phyloP scores from a whole-genome alignment of 768 basidiomycete genomes.

The Rhodocollybia butyracea region DNA sequence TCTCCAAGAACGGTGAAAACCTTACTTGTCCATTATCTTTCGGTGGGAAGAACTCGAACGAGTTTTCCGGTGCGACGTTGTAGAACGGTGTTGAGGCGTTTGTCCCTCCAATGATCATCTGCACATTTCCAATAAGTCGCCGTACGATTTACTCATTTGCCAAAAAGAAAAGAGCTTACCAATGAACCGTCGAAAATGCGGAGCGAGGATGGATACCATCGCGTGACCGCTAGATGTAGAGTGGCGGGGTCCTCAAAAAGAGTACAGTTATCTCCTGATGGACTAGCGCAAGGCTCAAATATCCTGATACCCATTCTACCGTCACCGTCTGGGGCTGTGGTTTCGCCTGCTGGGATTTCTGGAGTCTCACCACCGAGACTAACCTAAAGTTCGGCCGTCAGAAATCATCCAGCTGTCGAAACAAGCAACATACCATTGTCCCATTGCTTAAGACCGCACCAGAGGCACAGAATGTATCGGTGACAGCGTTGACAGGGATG shows the following conservation, averaged over 20 bases:
- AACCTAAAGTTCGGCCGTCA: too few relatives aligned
- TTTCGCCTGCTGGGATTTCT: conserved; percentile 29
- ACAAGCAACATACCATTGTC: conserved; percentile 13
- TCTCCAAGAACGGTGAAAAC: conserved; percentile 31
- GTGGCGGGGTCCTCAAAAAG: conserved; percentile 40
- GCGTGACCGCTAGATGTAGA: conserved; percentile 47
- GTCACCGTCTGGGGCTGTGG: conserved; percentile 27
- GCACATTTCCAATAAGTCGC: conserved; percentile 23
- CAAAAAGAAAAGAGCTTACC: conserved; percentile 44
- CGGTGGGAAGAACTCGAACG: conserved; percentile 29
- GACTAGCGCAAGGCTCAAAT: conserved; percentile 21
- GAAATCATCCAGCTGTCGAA: too few relatives aligned
- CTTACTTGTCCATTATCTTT: conserved; percentile 26
- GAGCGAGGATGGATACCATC: conserved; percentile 34
- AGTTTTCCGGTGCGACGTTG: conserved; percentile 27
- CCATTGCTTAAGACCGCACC: conserved; percentile 18
- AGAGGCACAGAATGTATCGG: conserved; percentile 20
- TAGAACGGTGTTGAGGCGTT: conserved; percentile 22
- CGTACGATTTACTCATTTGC: not conserved
- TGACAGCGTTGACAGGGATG: conserved; percentile 11
- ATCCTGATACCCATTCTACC: conserved; percentile 20
- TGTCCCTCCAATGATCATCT: conserved; percentile 39
- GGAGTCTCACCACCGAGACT: conserved; percentile 52
- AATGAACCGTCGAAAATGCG: conserved; percentile 28
- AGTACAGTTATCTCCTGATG: conserved; percentile 20